phyloP scores from a whole-genome alignment of 768 basidiomycete genomes.

The Boletus vinaceobasis region DNA sequence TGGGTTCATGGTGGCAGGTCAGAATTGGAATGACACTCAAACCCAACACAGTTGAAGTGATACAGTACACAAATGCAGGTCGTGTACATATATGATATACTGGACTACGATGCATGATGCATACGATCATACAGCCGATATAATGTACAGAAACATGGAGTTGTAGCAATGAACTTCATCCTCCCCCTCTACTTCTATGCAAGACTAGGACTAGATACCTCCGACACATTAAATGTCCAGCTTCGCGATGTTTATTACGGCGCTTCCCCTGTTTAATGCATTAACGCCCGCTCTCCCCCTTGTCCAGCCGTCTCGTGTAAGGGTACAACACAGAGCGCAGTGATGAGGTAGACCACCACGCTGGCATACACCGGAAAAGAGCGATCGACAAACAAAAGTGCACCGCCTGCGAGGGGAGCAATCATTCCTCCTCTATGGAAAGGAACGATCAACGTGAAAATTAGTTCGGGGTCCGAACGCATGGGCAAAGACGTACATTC shows the following conservation, averaged over 20 bases:
- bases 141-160: not conserved
- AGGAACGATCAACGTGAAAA: too few relatives aligned
- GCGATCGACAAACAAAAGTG: constrained; percentile 60
- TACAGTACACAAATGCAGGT: too few relatives aligned
- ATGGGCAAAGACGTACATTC: constrained; percentile 54
- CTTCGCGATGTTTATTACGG: not conserved
- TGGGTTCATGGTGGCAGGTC: too few relatives aligned
- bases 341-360: constrained; percentile 59
- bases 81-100: too few relatives aligned
- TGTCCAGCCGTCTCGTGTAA: constrained; percentile 51
- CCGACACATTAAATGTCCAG: not conserved
- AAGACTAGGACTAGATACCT: not conserved
- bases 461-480: too few relatives aligned
- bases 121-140: not conserved
- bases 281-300: constrained; percentile 8
- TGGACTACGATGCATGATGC: too few relatives aligned
- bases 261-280: constrained; percentile 16
- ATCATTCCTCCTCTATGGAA: constrained; percentile 77
- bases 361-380: constrained; percentile 78
- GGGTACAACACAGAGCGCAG: constrained; percentile 59
- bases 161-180: not conserved
- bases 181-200: not conserved
- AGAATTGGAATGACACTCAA: too few relatives aligned
- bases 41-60: too few relatives aligned
- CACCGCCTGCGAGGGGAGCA: constrained; percentile 76